Evolutionary conservation across 2,329 filamentous ascomycete genomes (phyloP).

Genomic region (Zasmidium angulare): DNA sequence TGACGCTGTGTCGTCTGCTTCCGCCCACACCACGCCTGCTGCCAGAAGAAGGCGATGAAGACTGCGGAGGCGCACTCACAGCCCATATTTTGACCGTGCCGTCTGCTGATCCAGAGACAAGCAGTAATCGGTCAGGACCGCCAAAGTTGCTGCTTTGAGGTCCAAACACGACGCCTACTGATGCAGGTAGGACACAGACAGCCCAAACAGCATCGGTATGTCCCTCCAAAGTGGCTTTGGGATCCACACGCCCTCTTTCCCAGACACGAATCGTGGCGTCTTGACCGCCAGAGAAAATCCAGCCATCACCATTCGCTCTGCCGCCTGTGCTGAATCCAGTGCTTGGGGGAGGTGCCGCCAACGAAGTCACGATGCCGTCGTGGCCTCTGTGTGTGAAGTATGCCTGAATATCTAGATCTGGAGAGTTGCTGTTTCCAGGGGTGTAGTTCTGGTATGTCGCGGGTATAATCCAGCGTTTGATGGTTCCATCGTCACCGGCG

Average conservation of each 20-base stretch:
- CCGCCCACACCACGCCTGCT: slow-evolving; percentile 68
- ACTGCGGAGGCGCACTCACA: slow-evolving; percentile 83
- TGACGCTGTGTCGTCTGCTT: slow-evolving; percentile 87
- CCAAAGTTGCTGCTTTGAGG: slow-evolving; percentile 65
- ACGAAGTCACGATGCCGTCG: slow-evolving; percentile 79
- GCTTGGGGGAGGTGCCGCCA: slow-evolving; percentile 83
- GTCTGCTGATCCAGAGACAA: slow-evolving; percentile 90
- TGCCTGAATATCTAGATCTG: slow-evolving; percentile 83
- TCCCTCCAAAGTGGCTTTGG: slow-evolving; percentile 89
- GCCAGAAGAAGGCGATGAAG: slow-evolving; percentile 75
- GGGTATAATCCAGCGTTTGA: slow-evolving; percentile 96
- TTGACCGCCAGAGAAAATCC: slow-evolving; percentile 97
- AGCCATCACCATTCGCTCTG: slow-evolving; percentile 85
- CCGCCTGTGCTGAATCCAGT: slow-evolving; percentile 88
- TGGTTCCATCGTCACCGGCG: slow-evolving; percentile 88
- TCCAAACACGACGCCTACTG: slow-evolving; percentile 77
- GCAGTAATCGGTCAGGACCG: slow-evolving; percentile 77
- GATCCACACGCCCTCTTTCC: slow-evolving; percentile 91
- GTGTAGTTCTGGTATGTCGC: slow-evolving; percentile 63
- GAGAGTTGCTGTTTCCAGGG: slow-evolving; percentile 54
- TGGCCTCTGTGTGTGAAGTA: slow-evolving; percentile 97
- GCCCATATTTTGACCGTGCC: slow-evolving; percentile 93
- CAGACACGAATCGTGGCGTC: slow-evolving; percentile 91
- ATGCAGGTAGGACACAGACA: slow-evolving; percentile 85
- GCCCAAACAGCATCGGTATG: slow-evolving; percentile 94